Evolutionary conservation across 495 filamentous ascomycete species (phyloP).

Genomic region (Coniosporium apollinis): DNA sequence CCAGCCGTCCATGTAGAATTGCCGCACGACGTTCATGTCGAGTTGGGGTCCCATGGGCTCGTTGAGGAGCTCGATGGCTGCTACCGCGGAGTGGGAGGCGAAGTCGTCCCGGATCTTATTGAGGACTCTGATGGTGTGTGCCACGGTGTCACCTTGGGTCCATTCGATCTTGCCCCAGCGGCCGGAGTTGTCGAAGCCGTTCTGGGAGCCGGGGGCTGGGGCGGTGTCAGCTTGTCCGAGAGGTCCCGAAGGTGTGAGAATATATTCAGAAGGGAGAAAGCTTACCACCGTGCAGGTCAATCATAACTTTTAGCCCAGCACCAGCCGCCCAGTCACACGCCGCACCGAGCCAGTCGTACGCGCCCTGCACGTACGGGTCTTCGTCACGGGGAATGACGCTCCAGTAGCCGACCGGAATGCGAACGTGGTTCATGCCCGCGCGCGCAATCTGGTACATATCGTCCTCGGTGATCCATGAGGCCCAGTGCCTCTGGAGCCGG

Average conservation of each 20-base stretch:
- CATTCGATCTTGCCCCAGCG: slow-evolving; percentile 17
- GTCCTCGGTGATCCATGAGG: slow-evolving; percentile 43
- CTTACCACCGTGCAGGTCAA: slow-evolving; percentile 56
- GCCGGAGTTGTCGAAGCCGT: slow-evolving; percentile 27
- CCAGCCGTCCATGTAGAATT: slow-evolving; percentile 29
- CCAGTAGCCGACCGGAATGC: slow-evolving; percentile 74
- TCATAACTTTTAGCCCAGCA: slow-evolving; percentile 46
- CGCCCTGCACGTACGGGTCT: slow-evolving; percentile 60
- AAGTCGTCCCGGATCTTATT: slow-evolving; percentile 23
- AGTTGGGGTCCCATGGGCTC: slow-evolving; percentile 23
- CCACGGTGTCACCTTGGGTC: slow-evolving; percentile 23
- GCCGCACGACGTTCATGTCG: slow-evolving; percentile 19
- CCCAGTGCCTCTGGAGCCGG: slow-evolving; percentile 22
- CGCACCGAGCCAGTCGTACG: slow-evolving; percentile 45
- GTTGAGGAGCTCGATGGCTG: slow-evolving; percentile 25
- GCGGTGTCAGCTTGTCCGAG: background rate
- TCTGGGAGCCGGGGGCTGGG: slow-evolving; percentile 22
- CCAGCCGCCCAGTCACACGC: slow-evolving; percentile 52
- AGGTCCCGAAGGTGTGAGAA: too few relatives aligned
- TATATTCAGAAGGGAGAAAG: too few relatives aligned
- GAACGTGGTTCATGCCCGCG: slow-evolving; percentile 55
- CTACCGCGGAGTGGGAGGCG: slow-evolving; percentile 20
- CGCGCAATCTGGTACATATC: slow-evolving; percentile 51
- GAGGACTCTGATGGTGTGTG: slow-evolving; percentile 20
- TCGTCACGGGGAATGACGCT: slow-evolving; percentile 38